Base-by-base conservation (phyloP, 2,329 filamentous ascomycete genomes). In the Alternaria incomplexa region DNA sequence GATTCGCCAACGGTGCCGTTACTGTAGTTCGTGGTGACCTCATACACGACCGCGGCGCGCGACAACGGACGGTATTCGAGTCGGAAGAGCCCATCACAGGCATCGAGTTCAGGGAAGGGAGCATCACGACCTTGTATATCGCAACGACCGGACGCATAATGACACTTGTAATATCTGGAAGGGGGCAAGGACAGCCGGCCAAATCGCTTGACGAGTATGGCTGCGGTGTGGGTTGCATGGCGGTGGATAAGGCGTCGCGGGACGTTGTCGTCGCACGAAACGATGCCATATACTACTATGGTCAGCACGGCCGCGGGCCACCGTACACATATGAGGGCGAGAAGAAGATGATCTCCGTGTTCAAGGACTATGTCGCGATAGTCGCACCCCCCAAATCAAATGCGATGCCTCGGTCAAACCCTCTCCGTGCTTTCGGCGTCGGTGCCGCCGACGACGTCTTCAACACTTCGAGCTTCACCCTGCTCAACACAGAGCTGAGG, bases 61-160 rank as follows among this genome's bases (percentile, higher is more conserved):
- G 93, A 77, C 96, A 99, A 79, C 89, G 96, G 56, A 96, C 95
- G 32, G 93, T 99, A 10, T 96, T 97, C 81, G 96, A 99, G 77
- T 97, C 94, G 0, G 94, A 98, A 73, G 96, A 99, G 78, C 96
- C 96, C 0, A 90, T 99, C 10, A 99, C 96, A 0, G 95, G 94
- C 2, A 89, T 99, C 13, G 91, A 96, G 74, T 91, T 97, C 64
- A 83, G 88, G 48, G 84, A 86, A 72, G 86, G 86, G 6, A 82
- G 82, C 50, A 84, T 85, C 45, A 96, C 92, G 2, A 95, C 91
- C 0, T 85, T 99, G 0, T 98, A 97, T 78, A 92, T 99, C 59
- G 92, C 94, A 4, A 99, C 96, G 0, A 97, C 94, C 0, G 91
- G 89, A 28, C 89, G 93, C 47, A 93, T 99, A 60, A 83, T 97